Conservation (phyloP, 2,329 filamentous ascomycete genomes). For the Fusarium setosum region DNA sequence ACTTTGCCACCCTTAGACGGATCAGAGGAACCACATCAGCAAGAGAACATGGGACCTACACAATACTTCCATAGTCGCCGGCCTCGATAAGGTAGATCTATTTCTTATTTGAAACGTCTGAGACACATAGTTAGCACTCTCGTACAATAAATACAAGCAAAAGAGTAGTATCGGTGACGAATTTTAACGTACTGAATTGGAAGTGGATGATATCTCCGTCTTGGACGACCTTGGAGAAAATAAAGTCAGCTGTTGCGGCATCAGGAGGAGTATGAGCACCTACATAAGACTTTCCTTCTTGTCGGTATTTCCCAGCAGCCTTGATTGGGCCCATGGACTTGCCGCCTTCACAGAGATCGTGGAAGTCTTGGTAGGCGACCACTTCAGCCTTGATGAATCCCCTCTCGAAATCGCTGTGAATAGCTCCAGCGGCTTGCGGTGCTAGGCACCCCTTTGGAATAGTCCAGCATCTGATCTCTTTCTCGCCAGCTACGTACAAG, state of each 20-base stretch:
- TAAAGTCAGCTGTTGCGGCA: slow-evolving; percentile 30
- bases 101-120: slow-evolving; percentile 40
- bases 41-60: no score
- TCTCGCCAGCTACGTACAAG: slow-evolving; percentile 51
- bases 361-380: slow-evolving; percentile 57
- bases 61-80: background rate
- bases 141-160: background rate
- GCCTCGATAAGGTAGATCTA: slow-evolving; percentile 11
- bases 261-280: background rate
- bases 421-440: slow-evolving; percentile 55
- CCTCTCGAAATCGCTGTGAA: slow-evolving; percentile 56
- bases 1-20: no score
- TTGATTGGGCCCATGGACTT: slow-evolving; percentile 59
- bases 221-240: slow-evolving; percentile 49
- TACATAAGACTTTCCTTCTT: slow-evolving; percentile 58
- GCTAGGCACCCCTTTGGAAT: slow-evolving; percentile 52
- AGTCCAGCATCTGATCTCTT: slow-evolving; percentile 59
- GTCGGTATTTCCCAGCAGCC: slow-evolving; percentile 57
- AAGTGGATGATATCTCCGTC: slow-evolving; percentile 58
- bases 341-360: slow-evolving; percentile 54
- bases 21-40: no score
- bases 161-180: background rate
- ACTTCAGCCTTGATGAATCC: slow-evolving; percentile 60
- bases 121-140: slow-evolving; percentile 9
- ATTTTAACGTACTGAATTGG: slow-evolving; percentile 53